Conservation (phyloP, 2,329 filamentous ascomycete species). For the Penicillium sp. region DNA sequence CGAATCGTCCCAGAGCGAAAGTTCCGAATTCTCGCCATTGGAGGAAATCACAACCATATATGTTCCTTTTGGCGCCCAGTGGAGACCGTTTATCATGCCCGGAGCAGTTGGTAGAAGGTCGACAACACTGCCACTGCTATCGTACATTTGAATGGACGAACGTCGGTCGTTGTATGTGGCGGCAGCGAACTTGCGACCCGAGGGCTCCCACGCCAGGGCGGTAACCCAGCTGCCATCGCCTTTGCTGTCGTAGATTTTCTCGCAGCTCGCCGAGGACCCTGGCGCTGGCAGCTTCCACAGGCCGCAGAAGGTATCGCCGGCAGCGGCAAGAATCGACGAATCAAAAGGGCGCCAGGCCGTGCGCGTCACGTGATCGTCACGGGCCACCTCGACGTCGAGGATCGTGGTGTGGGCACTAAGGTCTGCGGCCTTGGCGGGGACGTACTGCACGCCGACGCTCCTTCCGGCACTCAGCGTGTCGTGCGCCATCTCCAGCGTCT, state of each 20-base stretch:
- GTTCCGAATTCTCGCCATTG: constrained; percentile 35
- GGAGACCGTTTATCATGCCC: constrained; percentile 40
- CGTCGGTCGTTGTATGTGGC: constrained; percentile 43
- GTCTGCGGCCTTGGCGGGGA: constrained; percentile 46
- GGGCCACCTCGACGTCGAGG: constrained; percentile 35
- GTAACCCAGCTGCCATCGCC: constrained; percentile 36
- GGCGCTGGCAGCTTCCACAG: constrained; percentile 37
- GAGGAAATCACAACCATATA: constrained; percentile 43
- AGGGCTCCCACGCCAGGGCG: constrained; percentile 44
- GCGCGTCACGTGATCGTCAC: constrained; percentile 37
- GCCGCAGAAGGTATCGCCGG: constrained; percentile 43
- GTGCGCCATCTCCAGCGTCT: constrained; percentile 16
- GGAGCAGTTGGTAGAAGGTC: constrained; percentile 45
- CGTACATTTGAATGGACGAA: constrained; percentile 43
- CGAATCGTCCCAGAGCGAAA: constrained; percentile 43
- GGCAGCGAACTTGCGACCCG: constrained; percentile 43
- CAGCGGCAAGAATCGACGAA: constrained; percentile 38
- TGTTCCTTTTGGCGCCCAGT: constrained; percentile 38
- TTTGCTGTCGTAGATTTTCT: constrained; percentile 34
- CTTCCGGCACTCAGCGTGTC: constrained; percentile 42
- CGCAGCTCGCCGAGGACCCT: constrained; percentile 22
- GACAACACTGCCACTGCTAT: constrained; percentile 39
- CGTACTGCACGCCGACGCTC: constrained; percentile 46
- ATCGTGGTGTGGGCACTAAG: constrained; percentile 42
- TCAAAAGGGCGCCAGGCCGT: constrained; percentile 44